These are phyloP conservation scores for Penicillium ucsense DNA, from an alignment of 495 filamentous ascomycete genomes.

Conservation along the genomic window DNA sequence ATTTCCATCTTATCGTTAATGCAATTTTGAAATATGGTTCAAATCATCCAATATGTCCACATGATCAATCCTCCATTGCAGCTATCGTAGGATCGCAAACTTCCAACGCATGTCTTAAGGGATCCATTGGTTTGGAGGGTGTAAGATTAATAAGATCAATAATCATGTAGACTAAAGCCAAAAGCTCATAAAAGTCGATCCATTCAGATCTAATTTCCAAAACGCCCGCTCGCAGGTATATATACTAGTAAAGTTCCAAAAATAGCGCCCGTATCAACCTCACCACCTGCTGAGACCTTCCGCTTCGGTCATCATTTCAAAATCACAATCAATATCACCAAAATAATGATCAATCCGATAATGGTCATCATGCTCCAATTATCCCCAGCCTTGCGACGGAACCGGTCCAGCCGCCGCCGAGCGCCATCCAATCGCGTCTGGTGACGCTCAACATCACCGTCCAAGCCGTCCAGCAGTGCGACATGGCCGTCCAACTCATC, in stretches of 20 bases:
- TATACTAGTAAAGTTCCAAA: conserved; percentile 3
- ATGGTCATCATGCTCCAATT: conserved; percentile 75
- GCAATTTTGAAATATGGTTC: too few species aligned
- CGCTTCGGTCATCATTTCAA: conserved; percentile 46
- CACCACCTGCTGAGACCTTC: not conserved
- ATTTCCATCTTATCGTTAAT: not conserved
- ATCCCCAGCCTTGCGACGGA: conserved; percentile 66
- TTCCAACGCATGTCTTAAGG: too few species aligned
- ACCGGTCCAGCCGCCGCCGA: conserved; percentile 53
- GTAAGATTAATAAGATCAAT: too few species aligned
- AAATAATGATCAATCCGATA: conserved; percentile 60
- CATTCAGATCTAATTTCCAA: not conserved
- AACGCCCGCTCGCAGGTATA: conserved; percentile 20
- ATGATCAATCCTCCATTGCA: too few species aligned
- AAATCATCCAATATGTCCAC: too few species aligned
- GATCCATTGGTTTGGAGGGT: too few species aligned
- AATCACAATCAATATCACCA: conserved; percentile 70
- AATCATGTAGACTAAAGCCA: conserved; percentile 3
- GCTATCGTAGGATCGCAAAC: too few species aligned
- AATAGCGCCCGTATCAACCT: not conserved
- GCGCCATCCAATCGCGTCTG: conserved; percentile 64
- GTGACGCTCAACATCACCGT: conserved; percentile 74
- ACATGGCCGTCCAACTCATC: conserved; percentile 92
- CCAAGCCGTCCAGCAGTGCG: conserved; percentile 78
- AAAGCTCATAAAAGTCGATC: not conserved